Base-by-base conservation (phyloP, 768 basidiomycete genomes). In the Macrolepiota albuminosa region DNA sequence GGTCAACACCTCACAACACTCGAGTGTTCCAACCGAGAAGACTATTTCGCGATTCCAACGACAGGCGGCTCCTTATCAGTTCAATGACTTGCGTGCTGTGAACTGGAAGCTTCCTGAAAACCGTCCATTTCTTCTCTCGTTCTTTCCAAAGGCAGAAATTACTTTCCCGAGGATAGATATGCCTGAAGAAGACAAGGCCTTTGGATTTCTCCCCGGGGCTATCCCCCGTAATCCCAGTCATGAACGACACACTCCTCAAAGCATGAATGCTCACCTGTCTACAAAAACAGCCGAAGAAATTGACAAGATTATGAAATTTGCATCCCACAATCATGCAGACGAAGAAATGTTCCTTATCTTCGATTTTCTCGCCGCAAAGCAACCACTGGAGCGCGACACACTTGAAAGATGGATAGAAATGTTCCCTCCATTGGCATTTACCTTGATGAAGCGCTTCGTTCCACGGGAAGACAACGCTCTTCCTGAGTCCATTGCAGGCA, bases 281-380 rank as follows among this genome's bases (percentile, higher is more conserved):
- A 59, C 57, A 33, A 71, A 68, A n/a, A 70, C 61, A 21, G 21
- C 67, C 3, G 61, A 68, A 8, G 70, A 78, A 40, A 61, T 77
- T 18, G 72, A 78, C 4, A 58, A 62, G 16, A 66, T 77, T 43
- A 73, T 82, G 70, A 59, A 66, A 1, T 75, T 83, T 54, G 75
- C 79, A 11, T 61, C 80, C 21, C 65, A 72, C n/a, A 73, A 85
- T 66, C 83, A 83, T 51, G 78, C 80, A 0, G 82, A 88, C 21
- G 78, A 81, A 6, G 81, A 83, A 49, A 64, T 82, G 6, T 84
- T 83, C 67, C 76, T 78, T 64, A 72, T 80, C 6, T 87, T 87
- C 66, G 70, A 73, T 8, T 63, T 70, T 24, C 57, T 81, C 8
- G 61, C 80, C n/a, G 57, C 66, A 0, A 67, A 65, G 18, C 65